Percentiles rank a stretch among this genome's conserved stretches.
Evolutionary conservation across 495 filamentous ascomycete genomes (phyloP).

Genomic region (Daldinia grandis): DNA sequence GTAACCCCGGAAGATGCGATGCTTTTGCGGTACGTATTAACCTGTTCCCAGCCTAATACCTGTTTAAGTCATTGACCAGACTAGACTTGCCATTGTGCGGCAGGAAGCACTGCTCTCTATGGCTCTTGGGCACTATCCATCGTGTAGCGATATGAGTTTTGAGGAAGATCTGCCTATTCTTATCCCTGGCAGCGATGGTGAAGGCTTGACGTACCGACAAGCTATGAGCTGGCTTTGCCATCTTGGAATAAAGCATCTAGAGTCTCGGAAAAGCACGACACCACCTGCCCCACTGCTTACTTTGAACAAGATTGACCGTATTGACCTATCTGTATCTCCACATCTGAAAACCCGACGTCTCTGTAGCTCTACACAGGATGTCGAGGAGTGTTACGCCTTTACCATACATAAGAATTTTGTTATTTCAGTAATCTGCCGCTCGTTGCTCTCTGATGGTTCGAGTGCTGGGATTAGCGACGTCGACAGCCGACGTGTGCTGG

Average conservation of each 20-base stretch:
- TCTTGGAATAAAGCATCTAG: not conserved
- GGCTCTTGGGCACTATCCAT: not conserved
- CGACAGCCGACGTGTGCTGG: not conserved
- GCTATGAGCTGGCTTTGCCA: not conserved
- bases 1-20: not conserved
- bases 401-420: not conserved
- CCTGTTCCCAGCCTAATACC: not conserved
- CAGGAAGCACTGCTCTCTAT: not conserved
- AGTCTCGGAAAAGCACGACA: not conserved
- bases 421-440: not conserved
- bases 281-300: not conserved
- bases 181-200: not conserved
- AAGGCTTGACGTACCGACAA: not conserved
- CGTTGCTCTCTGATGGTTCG: not conserved
- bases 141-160: not conserved
- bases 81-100: not conserved
- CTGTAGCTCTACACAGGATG: not conserved
- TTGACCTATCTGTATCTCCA: not conserved
- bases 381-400: not conserved
- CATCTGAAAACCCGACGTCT: not conserved
- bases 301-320: not conserved
- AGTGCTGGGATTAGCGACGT: not conserved
- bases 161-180: not conserved
- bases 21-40: not conserved
- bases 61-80: not conserved